Percentiles rank a stretch among this genome's conserved stretches.
Evolutionary conservation across 768 basidiomycete genomes (phyloP).

Genomic region (Tubosaeta sp.): DNA sequence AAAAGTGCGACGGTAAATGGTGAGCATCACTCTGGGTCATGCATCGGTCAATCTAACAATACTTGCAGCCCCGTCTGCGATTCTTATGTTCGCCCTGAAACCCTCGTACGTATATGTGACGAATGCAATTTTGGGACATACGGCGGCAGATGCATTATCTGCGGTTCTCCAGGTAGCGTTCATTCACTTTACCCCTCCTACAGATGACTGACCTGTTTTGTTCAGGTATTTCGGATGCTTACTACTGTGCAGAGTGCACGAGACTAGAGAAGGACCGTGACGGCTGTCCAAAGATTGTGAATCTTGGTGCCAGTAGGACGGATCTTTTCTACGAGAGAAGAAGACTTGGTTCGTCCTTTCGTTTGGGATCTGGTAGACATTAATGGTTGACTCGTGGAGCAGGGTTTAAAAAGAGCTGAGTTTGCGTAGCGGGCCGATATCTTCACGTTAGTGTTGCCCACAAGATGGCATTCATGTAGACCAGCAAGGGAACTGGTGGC

Average conservation of each 20-base stretch:
- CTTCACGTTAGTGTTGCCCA: too few species aligned
- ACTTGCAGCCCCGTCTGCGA: slow-evolving; percentile 87
- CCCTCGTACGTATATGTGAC: slow-evolving; percentile 96
- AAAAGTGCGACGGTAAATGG: slow-evolving; percentile 99
- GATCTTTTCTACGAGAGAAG: slow-evolving; percentile 91
- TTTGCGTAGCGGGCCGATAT: too few species aligned
- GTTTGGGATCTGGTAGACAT: neutral
- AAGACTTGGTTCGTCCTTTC: slow-evolving; percentile 57
- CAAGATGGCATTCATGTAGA: neutral
- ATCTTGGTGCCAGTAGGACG: slow-evolving; percentile 90
- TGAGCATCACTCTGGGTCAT: slow-evolving; percentile 34
- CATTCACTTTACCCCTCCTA: neutral
- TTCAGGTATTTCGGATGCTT: slow-evolving; percentile 95
- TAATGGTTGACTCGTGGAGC: neutral
- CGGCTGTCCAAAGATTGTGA: slow-evolving; percentile 98
- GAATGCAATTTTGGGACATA: slow-evolving; percentile 99
- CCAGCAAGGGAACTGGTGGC: neutral
- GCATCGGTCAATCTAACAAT: neutral
- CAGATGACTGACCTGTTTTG: neutral
- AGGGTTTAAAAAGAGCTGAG: slow-evolving; percentile 34
- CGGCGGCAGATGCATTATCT: slow-evolving; percentile 97
- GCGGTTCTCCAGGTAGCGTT: slow-evolving; percentile 82
- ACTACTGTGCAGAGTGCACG: slow-evolving; percentile 98
- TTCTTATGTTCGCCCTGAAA: slow-evolving; percentile 98
- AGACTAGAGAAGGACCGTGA: slow-evolving; percentile 95